phyloP scores from a whole-genome alignment of 805 yeast species.

The Nakazawaea ambrosiae region DNA sequence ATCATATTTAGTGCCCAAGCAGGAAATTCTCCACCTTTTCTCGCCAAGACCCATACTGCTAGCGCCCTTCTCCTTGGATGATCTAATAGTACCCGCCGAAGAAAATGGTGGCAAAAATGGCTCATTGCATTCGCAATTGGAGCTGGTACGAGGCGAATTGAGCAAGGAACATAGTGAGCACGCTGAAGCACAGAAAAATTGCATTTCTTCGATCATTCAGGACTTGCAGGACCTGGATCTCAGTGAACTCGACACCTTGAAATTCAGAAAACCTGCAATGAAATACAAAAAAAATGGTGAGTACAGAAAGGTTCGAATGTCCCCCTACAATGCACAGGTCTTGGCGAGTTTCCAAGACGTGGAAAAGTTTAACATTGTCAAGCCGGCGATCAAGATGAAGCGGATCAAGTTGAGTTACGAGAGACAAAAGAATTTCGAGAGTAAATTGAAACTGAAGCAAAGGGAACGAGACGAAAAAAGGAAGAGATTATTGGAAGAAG shows the following conservation, averaged over 20 bases:
- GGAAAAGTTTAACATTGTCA: conserved; percentile 15
- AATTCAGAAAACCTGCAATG: conserved; percentile 29
- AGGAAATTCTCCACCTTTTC: conserved; percentile 22
- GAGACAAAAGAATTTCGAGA: neutral
- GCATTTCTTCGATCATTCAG: neutral
- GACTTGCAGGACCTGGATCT: conserved; percentile 8
- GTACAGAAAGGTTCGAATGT: neutral
- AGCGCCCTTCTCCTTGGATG: neutral
- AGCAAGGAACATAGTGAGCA: no score
- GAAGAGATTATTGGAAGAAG: no score
- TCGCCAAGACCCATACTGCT: conserved; percentile 18
- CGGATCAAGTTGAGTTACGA: conserved; percentile 16
- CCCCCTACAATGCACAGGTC: conserved; percentile 13
- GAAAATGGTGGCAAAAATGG: no score
- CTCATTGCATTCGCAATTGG: neutral
- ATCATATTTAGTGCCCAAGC: conserved; percentile 31
- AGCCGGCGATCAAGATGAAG: conserved; percentile 22
- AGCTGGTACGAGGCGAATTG: neutral
- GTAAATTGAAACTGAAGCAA: neutral
- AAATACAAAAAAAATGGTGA: conserved; percentile 3
- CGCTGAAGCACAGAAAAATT: no score
- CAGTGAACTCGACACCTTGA: conserved; percentile 5
- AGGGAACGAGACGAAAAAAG: no score
- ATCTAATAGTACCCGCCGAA: no score
- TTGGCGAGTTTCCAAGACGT: conserved; percentile 11